Evolutionary conservation across 768 basidiomycete genomes (phyloP), one percentile per base, ranked within the genome.

Genomic region (Phaffia tasmanica): DNA sequence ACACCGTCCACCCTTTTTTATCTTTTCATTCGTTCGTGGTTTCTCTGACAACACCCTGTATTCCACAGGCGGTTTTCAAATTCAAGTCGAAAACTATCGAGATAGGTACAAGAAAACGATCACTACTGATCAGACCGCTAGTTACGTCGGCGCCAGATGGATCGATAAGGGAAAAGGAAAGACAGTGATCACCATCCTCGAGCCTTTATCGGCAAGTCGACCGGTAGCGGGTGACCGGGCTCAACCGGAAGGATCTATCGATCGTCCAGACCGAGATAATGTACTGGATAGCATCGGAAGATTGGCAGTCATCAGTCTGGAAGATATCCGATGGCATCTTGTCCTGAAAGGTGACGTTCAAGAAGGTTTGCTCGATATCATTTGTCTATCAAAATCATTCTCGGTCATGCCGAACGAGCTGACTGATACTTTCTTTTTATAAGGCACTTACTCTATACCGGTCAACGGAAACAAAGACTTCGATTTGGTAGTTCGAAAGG

Each of bases 391-490:
- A 4, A 48, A 3, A 23, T 15, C 42, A 30, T 11, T 25, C 25
- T 27, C 23, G 8, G 58, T 25, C 30, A 32, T 19, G 16, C 58
- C 29, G 25, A 25, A 58, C 57, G 57, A 58, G 2, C 47, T 27
- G 35, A 61, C 59, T 61, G 25, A 19, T 42, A 16, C 19, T 49
- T 18, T 47, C 58, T 51, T 53, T 21, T 57, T 15, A 1, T 0
- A 49, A 67, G 66, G 59, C 49, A 25, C 53, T 19, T 23, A 50
- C 55, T 30, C 60, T 3, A 48, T 67, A 1, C 53, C 60, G 23
- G 66, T 67, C 23, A 55, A 67, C 47, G 66, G 66, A 16, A 67
- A 67, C 66, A 67, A 67, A 49, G 66, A 67, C n/a, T 67, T 67
- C 42, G 66, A 67, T 42, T 23, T 67, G 11, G 66, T 67, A 19